Evolutionary conservation across 2,329 filamentous ascomycete genomes (phyloP).

Genomic region (Zalaria sp.): DNA sequence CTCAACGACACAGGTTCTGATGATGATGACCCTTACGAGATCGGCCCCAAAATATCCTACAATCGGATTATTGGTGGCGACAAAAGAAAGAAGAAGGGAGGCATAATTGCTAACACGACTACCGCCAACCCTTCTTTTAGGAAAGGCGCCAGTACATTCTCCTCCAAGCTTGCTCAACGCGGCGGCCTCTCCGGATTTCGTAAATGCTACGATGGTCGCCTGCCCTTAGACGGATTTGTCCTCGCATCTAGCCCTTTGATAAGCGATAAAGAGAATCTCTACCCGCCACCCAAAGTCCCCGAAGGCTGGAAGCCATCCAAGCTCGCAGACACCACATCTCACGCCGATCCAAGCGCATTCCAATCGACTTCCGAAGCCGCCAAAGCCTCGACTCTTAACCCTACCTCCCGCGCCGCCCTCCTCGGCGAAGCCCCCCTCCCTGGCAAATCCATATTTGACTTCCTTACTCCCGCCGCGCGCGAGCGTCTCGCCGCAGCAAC

Average conservation of each 20-base stretch:
- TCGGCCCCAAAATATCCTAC: constrained; percentile 82
- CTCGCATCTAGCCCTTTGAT: constrained; percentile 39
- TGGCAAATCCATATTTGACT: constrained; percentile 93
- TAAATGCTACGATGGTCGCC: constrained; percentile 70
- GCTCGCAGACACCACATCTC: constrained; percentile 11
- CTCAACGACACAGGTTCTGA: constrained; percentile 90
- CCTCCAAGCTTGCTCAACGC: constrained; percentile 40
- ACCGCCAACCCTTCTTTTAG: constrained; percentile 3
- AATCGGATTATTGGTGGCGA: constrained; percentile 68
- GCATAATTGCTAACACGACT: constrained; percentile 12
- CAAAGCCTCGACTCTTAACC: constrained; percentile 60
- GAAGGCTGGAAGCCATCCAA: constrained; percentile 57
- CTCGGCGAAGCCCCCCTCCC: constrained; percentile 71
- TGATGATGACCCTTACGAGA: constrained; percentile 85
- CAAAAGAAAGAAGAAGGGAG: constrained; percentile 55
- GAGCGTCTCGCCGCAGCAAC: constrained; percentile 63
- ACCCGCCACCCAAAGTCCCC: constrained; percentile 54
- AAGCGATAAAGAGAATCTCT: constrained; percentile 34
- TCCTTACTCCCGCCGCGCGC: constrained; percentile 62
- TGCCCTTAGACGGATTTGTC: constrained; percentile 69
- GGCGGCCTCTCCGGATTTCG: constrained; percentile 37
- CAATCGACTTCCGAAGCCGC: constrained; percentile 64
- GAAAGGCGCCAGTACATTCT: constrained; percentile 49
- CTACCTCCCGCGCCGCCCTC: constrained; percentile 60
- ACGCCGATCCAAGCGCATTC: constrained; percentile 24